phyloP scores from a whole-genome alignment of 805 yeast species.

The Zygosaccharomyces lentus region DNA sequence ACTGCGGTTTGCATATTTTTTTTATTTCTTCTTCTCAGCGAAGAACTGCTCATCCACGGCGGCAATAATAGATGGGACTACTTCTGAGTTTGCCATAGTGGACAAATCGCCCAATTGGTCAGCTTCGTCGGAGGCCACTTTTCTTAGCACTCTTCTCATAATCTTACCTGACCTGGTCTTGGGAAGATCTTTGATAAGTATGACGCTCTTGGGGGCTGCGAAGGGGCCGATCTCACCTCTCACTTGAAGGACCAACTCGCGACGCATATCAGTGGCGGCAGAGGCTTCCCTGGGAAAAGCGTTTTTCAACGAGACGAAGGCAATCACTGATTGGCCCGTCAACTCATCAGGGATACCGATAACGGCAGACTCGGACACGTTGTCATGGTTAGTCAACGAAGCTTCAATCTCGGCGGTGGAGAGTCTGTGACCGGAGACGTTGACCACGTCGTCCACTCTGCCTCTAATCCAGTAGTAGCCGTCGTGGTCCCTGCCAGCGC shows the following conservation, averaged over 20 bases:
- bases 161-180: constrained; percentile 84
- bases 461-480: constrained; percentile 85
- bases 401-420: constrained; percentile 90
- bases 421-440: constrained; percentile 80
- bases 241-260: constrained; percentile 57
- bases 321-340: constrained; percentile 84
- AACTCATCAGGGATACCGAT: constrained; percentile 79
- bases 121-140: constrained; percentile 68
- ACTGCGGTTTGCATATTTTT: neutral
- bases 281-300: constrained; percentile 50
- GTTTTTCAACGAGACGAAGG: constrained; percentile 70
- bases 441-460: constrained; percentile 84
- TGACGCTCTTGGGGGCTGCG: constrained; percentile 75
- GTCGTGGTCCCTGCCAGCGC: constrained; percentile 80
- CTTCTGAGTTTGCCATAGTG: constrained; percentile 71
- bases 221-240: constrained; percentile 80
- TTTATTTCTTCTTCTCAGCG: constrained; percentile 21
- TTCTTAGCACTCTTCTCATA: constrained; percentile 81
- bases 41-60: constrained; percentile 50
- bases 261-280: constrained; percentile 41
- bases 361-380: constrained; percentile 76
- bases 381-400: constrained; percentile 65
- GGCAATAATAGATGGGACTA: constrained; percentile 67
- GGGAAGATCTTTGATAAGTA: constrained; percentile 72
- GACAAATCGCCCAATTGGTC: constrained; percentile 79